Percentiles rank a stretch among this genome's conserved stretches.
Evolutionary conservation across 805 yeast genomes (phyloP).

Genomic region (Citeromyces matritensis): DNA sequence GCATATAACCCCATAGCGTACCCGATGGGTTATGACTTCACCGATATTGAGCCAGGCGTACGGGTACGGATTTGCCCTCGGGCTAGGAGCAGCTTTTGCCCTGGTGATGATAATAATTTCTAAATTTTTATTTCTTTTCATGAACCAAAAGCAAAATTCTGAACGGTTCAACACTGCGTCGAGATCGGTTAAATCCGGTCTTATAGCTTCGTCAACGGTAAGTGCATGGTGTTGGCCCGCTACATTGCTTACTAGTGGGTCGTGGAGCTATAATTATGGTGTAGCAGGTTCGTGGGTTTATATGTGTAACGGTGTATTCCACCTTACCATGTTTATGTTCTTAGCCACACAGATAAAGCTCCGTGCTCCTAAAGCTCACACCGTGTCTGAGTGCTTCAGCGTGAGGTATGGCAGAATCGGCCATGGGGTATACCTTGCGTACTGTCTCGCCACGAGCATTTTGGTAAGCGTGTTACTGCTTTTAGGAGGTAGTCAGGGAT

Average conservation of each 20-base stretch:
- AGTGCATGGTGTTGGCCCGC: conserved; percentile 34
- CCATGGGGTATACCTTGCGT: conserved; percentile 18
- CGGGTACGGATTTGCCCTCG: conserved; percentile 25
- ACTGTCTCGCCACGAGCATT: conserved; percentile 19
- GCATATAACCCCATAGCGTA: too few species aligned
- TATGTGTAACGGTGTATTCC: conserved; percentile 20
- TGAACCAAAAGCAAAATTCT: too few species aligned
- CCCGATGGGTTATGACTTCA: conserved; percentile 5
- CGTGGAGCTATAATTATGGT: conserved; percentile 25
- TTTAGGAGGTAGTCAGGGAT: conserved; percentile 27
- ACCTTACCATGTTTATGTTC: conserved; percentile 18
- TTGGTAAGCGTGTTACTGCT: conserved; percentile 19
- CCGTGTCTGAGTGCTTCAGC: conserved; percentile 21
- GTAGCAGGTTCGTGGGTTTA: conserved; percentile 23
- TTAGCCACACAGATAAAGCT: conserved; percentile 22
- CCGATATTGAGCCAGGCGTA: conserved; percentile 16
- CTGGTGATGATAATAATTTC: conserved; percentile 16
- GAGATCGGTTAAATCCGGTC: conserved; percentile 23
- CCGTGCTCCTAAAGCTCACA: conserved; percentile 26
- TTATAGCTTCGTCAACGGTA: conserved; percentile 26
- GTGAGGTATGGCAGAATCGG: conserved; percentile 21
- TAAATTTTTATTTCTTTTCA: too few species aligned
- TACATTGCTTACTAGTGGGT: conserved; percentile 19
- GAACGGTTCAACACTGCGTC: conserved; percentile 25
- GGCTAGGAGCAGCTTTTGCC: conserved; percentile 30